phyloP scores from a whole-genome alignment of 2,329 filamentous ascomycete species.

The Camptophora hylomeconis region DNA sequence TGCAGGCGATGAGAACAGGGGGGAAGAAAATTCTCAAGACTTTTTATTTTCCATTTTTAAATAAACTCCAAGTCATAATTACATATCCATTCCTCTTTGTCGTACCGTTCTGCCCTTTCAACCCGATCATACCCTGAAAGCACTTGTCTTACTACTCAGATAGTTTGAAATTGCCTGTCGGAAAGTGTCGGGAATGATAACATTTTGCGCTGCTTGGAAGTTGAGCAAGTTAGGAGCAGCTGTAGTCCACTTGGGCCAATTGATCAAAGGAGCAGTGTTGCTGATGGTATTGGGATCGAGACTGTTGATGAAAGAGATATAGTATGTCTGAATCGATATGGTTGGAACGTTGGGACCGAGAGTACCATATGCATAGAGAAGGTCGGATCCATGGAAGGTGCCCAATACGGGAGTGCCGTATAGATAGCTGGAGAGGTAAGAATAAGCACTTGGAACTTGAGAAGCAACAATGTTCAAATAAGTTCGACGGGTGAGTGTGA shows the following conservation, averaged over 20 bases:
- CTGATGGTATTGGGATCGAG: constrained; percentile 58
- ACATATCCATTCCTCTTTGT: too few relatives aligned
- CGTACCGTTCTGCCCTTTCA: too few relatives aligned
- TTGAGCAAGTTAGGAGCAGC: not conserved
- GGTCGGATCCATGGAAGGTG: constrained; percentile 60
- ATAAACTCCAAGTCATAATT: too few relatives aligned
- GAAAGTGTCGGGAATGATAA: too few relatives aligned
- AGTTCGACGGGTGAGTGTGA: constrained; percentile 56
- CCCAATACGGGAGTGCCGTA: constrained; percentile 59
- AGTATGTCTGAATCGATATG: constrained; percentile 56
- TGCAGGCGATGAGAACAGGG: too few relatives aligned
- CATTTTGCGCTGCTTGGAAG: not conserved
- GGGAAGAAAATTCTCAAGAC: too few relatives aligned
- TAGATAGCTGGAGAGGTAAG: constrained; percentile 61
- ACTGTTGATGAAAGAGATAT: constrained; percentile 57
- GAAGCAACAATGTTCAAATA: constrained; percentile 46
- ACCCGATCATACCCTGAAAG: too few relatives aligned
- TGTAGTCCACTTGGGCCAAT: constrained; percentile 1
- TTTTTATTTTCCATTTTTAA: too few relatives aligned
- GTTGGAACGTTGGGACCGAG: constrained; percentile 46
- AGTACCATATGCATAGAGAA: constrained; percentile 57
- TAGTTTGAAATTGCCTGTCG: too few relatives aligned
- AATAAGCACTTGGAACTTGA: constrained; percentile 54
- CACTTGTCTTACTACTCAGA: too few relatives aligned
- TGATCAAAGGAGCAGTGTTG: constrained; percentile 2